Evolutionary conservation across 345 rosid species (phyloP).

Genomic region (Eucalyptus regnans): DNA sequence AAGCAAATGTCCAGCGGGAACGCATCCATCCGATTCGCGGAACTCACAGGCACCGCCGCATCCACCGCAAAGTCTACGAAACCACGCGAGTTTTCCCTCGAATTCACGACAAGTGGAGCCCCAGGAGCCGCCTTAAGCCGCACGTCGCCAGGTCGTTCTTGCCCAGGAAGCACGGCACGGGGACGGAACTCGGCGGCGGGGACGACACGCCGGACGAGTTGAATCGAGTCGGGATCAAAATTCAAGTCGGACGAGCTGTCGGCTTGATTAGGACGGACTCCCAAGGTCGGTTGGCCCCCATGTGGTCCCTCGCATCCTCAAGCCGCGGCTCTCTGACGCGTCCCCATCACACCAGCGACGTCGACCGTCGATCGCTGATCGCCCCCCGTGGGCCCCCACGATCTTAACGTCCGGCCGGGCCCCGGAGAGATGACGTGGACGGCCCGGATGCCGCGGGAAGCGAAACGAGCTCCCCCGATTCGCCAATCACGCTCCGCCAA

Average conservation of each 20-base stretch:
- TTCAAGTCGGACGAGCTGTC: fast-evolving
- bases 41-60: not conserved
- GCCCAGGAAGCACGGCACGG: slow-evolving; percentile 37
- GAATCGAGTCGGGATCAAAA: not conserved
- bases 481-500: not conserved
- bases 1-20: not conserved
- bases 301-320: too few relatives aligned
- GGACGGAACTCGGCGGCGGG: slow-evolving; percentile 55
- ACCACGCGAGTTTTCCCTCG: not conserved
- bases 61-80: not conserved
- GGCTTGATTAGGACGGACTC: not conserved
- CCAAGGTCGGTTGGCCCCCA: not conserved
- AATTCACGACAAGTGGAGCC: not conserved
- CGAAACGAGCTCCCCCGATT: not conserved
- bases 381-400: not conserved
- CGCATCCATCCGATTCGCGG: not conserved
- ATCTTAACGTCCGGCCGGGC: not conserved
- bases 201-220: slow-evolving; percentile 10
- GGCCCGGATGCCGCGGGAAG: not conserved
- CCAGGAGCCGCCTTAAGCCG: slow-evolving; percentile 1
- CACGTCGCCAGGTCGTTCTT: slow-evolving; percentile 1
- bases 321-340: not conserved
- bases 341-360: not conserved
- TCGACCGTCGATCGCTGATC: not conserved
- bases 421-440: not conserved